Base-by-base conservation (phyloP, 73 alveolate genomes). In the Symbiodinium natans region DNA sequence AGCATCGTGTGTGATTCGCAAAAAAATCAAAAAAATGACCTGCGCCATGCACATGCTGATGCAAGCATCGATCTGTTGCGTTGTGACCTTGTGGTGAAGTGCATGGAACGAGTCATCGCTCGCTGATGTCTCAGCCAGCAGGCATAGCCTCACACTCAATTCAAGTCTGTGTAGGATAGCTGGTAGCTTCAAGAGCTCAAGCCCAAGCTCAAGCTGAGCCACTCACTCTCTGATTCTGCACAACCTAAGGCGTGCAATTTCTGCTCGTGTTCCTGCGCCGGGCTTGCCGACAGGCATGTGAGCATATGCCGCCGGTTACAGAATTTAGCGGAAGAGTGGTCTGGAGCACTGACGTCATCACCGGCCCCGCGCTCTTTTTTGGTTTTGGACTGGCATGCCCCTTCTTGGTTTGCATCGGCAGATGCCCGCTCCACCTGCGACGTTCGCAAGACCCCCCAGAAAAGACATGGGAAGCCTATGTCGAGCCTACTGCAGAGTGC, bases 241-340 rank as follows among this genome's bases (percentile, higher is more conserved):
- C 56, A 84, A 21, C 75, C 94, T 54, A 87, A 31, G 3, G 94
- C 94, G 19, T 34, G 83, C 29, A 87, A 59, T 71, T 41, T 75
- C 63, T 54, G 33, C 41, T 87, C 94, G 21, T 59, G 94, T 87
- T 87, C 94, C 94, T 87, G 94, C 94, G 87, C 41, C 10, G 31
- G 29, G 43, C 87, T 19, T 25, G 48, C 56, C 31, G 17, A 56
- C 0, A 21, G 27, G 27, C 75, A 29, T 56, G 92, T 39, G 7
- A 52, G 82, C 73, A 19, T 15, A 73, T 31, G 40, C 84, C 15
- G 19, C 40, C 29, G 88, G 59, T 56, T 15, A 46, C 7, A 13
- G 71, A 23, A 52, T 29, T 29, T 11, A 52, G 23, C 71, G 71
- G 25, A 23, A 52, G 23, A 52, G n/a, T 8, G 71, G 71, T 29